Percentiles rank a stretch among this genome's conserved stretches.
Conservation (phyloP, 1,284 basidiomycete species). For the Ustilago esculenta region DNA sequence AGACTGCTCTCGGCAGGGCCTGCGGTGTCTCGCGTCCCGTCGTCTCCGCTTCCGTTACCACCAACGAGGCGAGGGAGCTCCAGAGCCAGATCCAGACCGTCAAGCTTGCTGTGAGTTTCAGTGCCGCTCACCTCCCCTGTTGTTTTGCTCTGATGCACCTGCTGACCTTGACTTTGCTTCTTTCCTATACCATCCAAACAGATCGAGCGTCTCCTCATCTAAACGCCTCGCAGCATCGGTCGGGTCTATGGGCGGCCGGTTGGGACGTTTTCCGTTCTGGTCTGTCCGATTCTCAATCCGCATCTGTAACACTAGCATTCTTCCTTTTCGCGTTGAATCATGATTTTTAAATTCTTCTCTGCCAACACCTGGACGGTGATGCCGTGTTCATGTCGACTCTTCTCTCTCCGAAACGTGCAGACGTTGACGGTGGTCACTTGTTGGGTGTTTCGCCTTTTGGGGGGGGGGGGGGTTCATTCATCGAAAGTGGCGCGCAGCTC, state of each 20-base stretch:
- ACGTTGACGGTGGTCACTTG: neutral
- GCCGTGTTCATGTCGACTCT: too few relatives aligned
- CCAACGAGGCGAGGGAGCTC: constrained; percentile 92
- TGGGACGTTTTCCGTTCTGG: constrained; percentile 3
- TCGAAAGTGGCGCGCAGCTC: constrained; percentile 13
- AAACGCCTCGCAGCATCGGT: constrained; percentile 11
- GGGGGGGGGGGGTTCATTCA: too few relatives aligned
- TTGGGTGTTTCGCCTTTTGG: too few relatives aligned
- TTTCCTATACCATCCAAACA: constrained; percentile 15
- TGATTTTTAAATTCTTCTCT: neutral
- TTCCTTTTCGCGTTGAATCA: constrained; percentile 10
- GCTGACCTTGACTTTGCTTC: constrained; percentile 10
- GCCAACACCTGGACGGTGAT: too few relatives aligned
- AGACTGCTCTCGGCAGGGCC: constrained; percentile 92
- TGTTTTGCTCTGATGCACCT: neutral
- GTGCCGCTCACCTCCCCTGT: too few relatives aligned
- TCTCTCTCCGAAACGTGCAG: too few relatives aligned
- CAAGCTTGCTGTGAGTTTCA: constrained; percentile 72
- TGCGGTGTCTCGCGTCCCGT: constrained; percentile 96
- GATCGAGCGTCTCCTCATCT: constrained; percentile 65
- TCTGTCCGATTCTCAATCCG: constrained; percentile 6
- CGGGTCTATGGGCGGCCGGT: constrained; percentile 2
- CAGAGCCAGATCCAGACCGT: constrained; percentile 88
- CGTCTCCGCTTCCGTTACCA: constrained; percentile 93
- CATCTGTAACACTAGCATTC: constrained; percentile 33